Evolutionary conservation across 495 filamentous ascomycete genomes (phyloP).

Genomic region (Polyplosphaeria fusca): DNA sequence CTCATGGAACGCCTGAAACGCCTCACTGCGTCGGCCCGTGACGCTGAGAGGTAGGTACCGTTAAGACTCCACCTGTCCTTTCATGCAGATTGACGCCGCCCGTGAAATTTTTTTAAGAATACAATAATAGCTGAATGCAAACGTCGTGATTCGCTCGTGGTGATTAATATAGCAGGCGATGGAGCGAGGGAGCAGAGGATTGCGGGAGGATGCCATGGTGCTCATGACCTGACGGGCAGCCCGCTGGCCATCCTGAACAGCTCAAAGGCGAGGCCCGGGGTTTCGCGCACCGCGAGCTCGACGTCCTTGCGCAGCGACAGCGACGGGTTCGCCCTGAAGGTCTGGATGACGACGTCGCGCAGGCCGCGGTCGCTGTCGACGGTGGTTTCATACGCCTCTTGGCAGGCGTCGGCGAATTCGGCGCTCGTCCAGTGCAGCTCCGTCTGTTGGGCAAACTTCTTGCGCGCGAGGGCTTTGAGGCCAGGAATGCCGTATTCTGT

Average conservation of each 20-base stretch:
- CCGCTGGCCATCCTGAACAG: conserved; percentile 35
- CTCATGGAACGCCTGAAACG: no score
- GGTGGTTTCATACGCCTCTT: conserved; percentile 45
- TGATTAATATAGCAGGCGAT: no score
- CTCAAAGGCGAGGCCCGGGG: conserved; percentile 40
- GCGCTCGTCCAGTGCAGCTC: conserved; percentile 33
- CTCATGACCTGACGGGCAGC: conserved; percentile 8
- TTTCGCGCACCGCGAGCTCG: conserved; percentile 34
- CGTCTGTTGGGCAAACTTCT: conserved; percentile 42
- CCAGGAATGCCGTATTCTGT: conserved; percentile 44
- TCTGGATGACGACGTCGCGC: conserved; percentile 41
- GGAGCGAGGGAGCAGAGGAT: neutral
- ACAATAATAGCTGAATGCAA: no score
- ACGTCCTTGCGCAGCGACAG: conserved; percentile 40
- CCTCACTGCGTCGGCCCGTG: no score
- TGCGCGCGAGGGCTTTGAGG: conserved; percentile 42
- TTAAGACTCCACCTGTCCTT: no score
- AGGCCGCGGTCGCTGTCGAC: conserved; percentile 44
- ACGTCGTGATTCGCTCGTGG: no score
- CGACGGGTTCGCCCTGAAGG: conserved; percentile 39
- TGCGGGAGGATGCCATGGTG: neutral
- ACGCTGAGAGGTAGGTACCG: neutral
- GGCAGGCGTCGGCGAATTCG: conserved; percentile 43
- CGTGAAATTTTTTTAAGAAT: neutral
- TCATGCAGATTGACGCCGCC: neutral